Evolutionary conservation across 495 filamentous ascomycete genomes (phyloP).

Genomic region (Endocarpon pusillum): DNA sequence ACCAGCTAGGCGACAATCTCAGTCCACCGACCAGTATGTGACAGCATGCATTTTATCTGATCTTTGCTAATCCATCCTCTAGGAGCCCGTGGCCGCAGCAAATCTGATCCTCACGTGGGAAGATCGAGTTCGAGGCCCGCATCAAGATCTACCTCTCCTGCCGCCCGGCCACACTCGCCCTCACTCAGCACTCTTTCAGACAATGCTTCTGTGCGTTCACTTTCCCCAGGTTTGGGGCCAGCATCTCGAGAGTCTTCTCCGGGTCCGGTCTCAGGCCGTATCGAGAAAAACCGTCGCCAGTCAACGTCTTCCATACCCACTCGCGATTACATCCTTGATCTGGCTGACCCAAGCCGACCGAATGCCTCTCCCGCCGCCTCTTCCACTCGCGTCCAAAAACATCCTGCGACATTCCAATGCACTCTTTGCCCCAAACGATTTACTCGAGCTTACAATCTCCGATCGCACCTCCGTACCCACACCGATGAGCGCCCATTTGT

Average conservation of each 20-base stretch:
- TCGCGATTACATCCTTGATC: conserved; percentile 81
- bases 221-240: conserved; percentile 49
- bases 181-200: conserved; percentile 13
- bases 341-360: conserved; percentile 76
- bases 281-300: conserved; percentile 41
- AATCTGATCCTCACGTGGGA: conserved; percentile 52
- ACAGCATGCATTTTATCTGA: conserved; percentile 7
- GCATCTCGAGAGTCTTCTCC: conserved; percentile 15
- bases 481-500: conserved; percentile 87
- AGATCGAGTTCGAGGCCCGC: conserved; percentile 7
- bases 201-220: conserved; percentile 31
- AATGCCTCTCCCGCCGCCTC: conserved; percentile 39
- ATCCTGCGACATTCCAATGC: conserved; percentile 85
- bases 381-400: conserved; percentile 74
- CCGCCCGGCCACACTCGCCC: background rate
- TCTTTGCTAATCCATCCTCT: conserved; percentile 18
- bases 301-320: conserved; percentile 74
- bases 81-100: conserved; percentile 45
- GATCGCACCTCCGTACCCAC: conserved; percentile 82
- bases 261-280: conserved; percentile 20
- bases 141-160: background rate
- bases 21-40: conserved; percentile 65
- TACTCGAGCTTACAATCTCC: conserved; percentile 76
- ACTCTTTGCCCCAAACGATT: conserved; percentile 73
- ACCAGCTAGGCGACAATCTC: conserved; percentile 58